Evolutionary conservation across 2,329 filamentous ascomycete species (phyloP).

Genomic region (Epichloe bromicola): DNA sequence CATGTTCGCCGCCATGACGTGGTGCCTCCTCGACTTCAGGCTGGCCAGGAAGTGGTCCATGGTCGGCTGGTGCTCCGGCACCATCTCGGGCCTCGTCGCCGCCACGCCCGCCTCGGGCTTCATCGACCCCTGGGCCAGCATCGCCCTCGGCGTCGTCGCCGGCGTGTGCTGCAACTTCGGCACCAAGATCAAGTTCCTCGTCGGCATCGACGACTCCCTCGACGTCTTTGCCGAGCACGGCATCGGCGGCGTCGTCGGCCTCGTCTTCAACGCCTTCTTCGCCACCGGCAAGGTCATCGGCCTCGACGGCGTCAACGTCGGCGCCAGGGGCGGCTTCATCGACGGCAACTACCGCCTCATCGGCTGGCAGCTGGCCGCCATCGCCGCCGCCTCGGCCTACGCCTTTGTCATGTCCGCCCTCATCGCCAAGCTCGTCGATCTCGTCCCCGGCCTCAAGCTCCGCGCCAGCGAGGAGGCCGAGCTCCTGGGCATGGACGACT

Average conservation of each 20-base stretch:
- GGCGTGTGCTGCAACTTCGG: constrained; percentile 55
- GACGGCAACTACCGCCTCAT: constrained; percentile 62
- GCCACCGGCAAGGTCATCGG: constrained; percentile 58
- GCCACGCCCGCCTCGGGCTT: constrained; percentile 58
- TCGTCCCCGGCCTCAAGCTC: constrained; percentile 65
- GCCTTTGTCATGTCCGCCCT: constrained; percentile 61
- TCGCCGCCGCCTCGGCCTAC: constrained; percentile 53
- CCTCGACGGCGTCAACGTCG: constrained; percentile 64
- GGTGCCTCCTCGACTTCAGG: constrained; percentile 92
- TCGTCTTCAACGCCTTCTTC: constrained; percentile 63
- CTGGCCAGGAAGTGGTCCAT: constrained; percentile 87
- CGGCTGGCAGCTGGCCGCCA: constrained; percentile 70
- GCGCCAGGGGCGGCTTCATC: constrained; percentile 54
- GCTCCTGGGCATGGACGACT: constrained; percentile 77
- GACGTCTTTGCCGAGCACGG: constrained; percentile 62
- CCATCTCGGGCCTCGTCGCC: constrained; percentile 57
- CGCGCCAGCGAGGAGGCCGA: constrained; percentile 72
- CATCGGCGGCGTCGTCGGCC: constrained; percentile 54
- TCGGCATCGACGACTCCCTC: constrained; percentile 57
- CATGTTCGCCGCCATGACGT: constrained; percentile 82
- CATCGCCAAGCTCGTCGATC: constrained; percentile 62
- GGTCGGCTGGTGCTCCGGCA: constrained; percentile 60
- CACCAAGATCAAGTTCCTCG: constrained; percentile 51
- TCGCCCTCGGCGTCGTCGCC: constrained; percentile 53
- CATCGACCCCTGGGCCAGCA: constrained; percentile 53